A percentile compares a stretch with the other conserved stretches of the same genome.
Evolutionary conservation across 2,329 filamentous ascomycete genomes (phyloP).

Genomic region (Drechslerella stenobrocha): DNA sequence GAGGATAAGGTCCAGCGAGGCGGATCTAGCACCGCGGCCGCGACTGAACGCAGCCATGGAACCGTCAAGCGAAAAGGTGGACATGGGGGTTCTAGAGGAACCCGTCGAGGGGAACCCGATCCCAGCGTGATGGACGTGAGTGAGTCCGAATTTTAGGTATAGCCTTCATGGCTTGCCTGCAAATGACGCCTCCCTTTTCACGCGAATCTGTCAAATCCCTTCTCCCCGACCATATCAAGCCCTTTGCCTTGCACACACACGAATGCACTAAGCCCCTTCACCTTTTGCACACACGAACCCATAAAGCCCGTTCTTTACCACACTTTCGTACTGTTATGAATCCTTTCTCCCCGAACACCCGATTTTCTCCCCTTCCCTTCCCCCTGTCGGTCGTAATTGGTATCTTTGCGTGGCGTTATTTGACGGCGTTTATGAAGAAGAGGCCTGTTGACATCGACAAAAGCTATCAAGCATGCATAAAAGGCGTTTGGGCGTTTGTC

Average conservation of each 20-base stretch:
- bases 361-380: no score
- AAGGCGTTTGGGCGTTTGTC: neutral
- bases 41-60: conserved; percentile 7
- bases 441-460: conserved; percentile 3
- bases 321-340: no score
- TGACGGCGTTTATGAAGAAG: conserved; percentile 1
- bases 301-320: no score
- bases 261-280: no score
- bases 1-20: conserved; percentile 33
- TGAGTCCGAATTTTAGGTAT: conserved; percentile 38
- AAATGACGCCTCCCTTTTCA: no score
- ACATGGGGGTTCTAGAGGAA: conserved; percentile 8
- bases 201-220: no score
- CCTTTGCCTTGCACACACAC: no score
- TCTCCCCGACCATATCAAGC: no score
- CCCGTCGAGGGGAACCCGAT: conserved; percentile 29
- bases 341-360: no score
- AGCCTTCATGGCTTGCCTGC: no score
- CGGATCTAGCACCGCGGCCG: neutral
- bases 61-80: conserved; percentile 18
- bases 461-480: conserved; percentile 2
- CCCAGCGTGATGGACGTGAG: conserved; percentile 44
- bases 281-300: no score
- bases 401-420: no score
- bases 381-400: conserved; percentile 5